Evolutionary conservation across 2,329 filamentous ascomycete genomes (phyloP).

Genomic region (Madurella mycetomatis): DNA sequence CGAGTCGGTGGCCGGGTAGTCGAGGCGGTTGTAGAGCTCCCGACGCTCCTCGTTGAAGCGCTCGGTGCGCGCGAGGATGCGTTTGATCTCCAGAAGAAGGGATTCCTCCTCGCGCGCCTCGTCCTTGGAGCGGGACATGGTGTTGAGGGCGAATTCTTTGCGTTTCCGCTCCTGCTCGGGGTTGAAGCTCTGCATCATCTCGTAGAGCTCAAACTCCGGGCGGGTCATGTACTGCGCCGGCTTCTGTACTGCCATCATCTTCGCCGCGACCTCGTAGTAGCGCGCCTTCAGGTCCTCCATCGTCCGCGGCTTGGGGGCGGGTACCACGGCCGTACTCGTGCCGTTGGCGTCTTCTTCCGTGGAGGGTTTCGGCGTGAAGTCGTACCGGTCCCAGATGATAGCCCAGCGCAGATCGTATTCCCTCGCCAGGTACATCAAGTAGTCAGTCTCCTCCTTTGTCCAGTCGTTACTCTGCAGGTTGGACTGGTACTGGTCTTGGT

Average conservation of each 20-base stretch:
- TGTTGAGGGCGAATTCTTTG: slow-evolving; percentile 78
- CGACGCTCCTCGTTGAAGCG: slow-evolving; percentile 82
- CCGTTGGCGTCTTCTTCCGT: slow-evolving; percentile 43
- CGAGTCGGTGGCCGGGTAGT: slow-evolving; percentile 67
- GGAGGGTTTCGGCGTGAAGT: slow-evolving; percentile 53
- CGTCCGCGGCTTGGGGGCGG: slow-evolving; percentile 53
- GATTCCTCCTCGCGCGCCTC: slow-evolving; percentile 91
- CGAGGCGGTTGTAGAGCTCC: slow-evolving; percentile 81
- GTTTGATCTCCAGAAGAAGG: slow-evolving; percentile 81
- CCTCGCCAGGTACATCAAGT: slow-evolving; percentile 68
- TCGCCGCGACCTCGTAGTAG: slow-evolving; percentile 82
- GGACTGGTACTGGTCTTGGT: slow-evolving; percentile 77
- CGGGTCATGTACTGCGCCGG: slow-evolving; percentile 83
- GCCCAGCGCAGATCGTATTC: slow-evolving; percentile 89
- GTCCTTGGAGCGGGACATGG: slow-evolving; percentile 74
- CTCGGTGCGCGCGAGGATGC: slow-evolving; percentile 82
- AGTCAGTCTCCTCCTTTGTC: slow-evolving; percentile 92
- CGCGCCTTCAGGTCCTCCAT: slow-evolving; percentile 89
- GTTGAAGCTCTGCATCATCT: slow-evolving; percentile 83
- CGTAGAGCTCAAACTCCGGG: slow-evolving; percentile 75
- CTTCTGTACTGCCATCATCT: slow-evolving; percentile 74
- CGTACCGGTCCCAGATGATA: slow-evolving; percentile 88
- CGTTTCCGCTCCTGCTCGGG: slow-evolving; percentile 71
- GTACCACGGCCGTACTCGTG: slow-evolving; percentile 50
- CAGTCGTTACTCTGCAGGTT: slow-evolving; percentile 72